Conservation (phyloP, 129 eudicot species). For the Apium graveolens region DNA sequence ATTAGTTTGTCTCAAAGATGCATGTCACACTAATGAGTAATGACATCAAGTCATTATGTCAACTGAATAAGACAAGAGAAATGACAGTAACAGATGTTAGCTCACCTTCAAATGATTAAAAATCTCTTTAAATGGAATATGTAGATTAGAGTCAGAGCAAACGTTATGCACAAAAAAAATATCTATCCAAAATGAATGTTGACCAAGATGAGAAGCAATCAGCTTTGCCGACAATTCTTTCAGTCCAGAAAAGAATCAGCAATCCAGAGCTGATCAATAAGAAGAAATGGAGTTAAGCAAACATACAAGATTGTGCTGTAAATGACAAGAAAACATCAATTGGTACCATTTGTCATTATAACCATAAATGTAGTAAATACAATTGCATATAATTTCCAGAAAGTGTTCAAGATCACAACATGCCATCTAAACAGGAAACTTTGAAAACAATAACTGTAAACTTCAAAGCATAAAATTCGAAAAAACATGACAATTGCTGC, state of each 20-base stretch:
- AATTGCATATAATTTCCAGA: background rate
- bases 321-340: background rate
- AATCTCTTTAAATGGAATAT: slow-evolving; percentile 9
- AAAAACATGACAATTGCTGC: background rate
- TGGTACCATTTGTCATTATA: background rate
- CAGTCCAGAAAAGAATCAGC: slow-evolving; percentile 11
- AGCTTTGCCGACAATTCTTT: slow-evolving; percentile 11
- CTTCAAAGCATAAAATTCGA: background rate
- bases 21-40: background rate
- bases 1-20: background rate
- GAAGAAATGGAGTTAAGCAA: background rate
- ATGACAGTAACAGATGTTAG: background rate
- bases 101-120: slow-evolving; percentile 14
- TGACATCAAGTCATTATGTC: background rate
- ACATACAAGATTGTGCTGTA: background rate
- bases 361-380: background rate
- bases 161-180: background rate
- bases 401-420: background rate
- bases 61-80: background rate
- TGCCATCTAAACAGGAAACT: background rate
- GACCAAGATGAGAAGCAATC: background rate
- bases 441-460: background rate
- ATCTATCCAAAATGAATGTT: background rate
- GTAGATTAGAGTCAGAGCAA: background rate
- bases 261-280: background rate